Conservation (phyloP, 2,329 filamentous ascomycete genomes). For the Neonectria ditissima region DNA sequence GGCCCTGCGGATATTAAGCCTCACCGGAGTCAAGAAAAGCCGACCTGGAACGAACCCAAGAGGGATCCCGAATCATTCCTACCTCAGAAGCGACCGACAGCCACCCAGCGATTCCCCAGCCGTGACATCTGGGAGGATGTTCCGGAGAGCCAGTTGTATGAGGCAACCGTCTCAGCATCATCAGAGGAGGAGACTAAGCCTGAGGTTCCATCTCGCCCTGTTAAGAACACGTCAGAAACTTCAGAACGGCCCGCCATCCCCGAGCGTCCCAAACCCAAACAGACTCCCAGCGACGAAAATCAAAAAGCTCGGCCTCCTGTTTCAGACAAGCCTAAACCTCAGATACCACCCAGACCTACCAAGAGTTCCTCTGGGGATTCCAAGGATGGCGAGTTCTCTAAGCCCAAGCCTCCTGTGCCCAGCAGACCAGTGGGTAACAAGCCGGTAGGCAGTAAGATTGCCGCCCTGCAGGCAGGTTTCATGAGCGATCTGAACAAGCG, state of each 20-base stretch:
- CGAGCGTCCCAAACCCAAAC: constrained; percentile 66
- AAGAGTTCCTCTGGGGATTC: constrained; percentile 60
- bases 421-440: constrained; percentile 81
- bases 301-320: constrained; percentile 55
- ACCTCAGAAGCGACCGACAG: constrained; percentile 65
- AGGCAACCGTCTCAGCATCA: constrained; percentile 73
- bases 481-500: constrained; percentile 93
- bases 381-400: constrained; percentile 62
- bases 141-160: constrained; percentile 83
- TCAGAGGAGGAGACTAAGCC: constrained; percentile 47
- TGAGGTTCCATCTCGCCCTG: constrained; percentile 47
- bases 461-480: constrained; percentile 89
- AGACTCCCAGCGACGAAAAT: constrained; percentile 52
- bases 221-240: constrained; percentile 53
- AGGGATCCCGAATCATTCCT: constrained; percentile 57
- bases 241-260: constrained; percentile 61
- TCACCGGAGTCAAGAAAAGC: constrained; percentile 49
- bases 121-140: constrained; percentile 95
- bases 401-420: constrained; percentile 87
- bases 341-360: constrained; percentile 71
- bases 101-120: constrained; percentile 84
- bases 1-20: constrained; percentile 47
- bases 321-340: constrained; percentile 68
- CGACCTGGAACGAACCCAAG: constrained; percentile 60
- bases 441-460: constrained; percentile 86